These are phyloP conservation scores for Ceratocystiopsis brevicomis DNA, from an alignment of 2,329 filamentous ascomycete genomes.

Conservation along the genomic window DNA sequence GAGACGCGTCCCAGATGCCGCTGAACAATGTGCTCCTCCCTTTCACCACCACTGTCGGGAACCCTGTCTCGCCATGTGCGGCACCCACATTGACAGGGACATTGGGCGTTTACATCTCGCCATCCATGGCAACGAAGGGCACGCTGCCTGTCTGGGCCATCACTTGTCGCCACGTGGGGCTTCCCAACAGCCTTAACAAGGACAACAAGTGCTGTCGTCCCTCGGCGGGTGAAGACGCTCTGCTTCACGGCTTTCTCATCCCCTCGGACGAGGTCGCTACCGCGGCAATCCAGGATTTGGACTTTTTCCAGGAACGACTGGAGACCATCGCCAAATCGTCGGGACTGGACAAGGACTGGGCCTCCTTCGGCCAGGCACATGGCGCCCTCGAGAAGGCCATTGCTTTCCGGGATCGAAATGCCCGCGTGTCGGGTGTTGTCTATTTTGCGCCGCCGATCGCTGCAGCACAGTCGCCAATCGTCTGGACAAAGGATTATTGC, in stretches of 20 bases:
- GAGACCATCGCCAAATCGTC: neutral
- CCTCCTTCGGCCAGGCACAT: neutral
- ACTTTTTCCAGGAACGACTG: neutral
- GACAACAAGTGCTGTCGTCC: neutral
- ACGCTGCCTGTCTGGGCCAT: neutral
- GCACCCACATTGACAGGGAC: neutral
- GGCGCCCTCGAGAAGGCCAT: neutral
- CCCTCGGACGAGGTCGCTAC: neutral
- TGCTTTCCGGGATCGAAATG: neutral
- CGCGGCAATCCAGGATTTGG: neutral
- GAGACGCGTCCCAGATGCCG: neutral
- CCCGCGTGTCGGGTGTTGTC: neutral
- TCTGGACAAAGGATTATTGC: too few relatives aligned
- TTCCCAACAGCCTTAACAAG: neutral
- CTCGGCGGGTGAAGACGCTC: neutral
- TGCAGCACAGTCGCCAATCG: neutral
- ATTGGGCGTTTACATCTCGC: neutral
- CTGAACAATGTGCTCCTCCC: neutral
- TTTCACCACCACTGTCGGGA: neutral
- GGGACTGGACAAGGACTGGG: neutral
- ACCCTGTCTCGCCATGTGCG: neutral
- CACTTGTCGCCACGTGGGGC: neutral
- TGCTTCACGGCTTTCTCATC: neutral
- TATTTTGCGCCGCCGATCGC: neutral
- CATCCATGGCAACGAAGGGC: neutral